Conservation (phyloP, 495 filamentous ascomycete species). For the Tuber magnatum region DNA sequence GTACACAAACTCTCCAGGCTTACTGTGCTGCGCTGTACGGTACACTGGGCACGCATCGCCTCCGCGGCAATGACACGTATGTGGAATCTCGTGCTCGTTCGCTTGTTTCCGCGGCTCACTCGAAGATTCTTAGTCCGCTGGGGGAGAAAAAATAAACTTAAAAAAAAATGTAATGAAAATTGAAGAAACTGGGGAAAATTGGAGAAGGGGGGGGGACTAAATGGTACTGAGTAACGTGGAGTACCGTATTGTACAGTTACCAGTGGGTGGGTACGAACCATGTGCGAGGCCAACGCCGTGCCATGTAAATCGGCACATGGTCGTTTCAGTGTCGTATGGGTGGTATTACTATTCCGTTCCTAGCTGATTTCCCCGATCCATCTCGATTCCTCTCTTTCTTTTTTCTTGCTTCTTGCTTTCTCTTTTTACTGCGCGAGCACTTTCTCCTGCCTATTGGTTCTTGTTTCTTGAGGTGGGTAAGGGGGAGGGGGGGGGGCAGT, state of each 20-base stretch:
- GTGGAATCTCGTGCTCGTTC: neutral
- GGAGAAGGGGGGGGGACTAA: neutral
- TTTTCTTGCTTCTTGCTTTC: neutral
- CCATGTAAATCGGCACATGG: neutral
- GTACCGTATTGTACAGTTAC: neutral
- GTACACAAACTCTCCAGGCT: neutral
- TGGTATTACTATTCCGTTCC: neutral
- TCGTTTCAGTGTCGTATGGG: neutral
- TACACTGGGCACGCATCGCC: neutral
- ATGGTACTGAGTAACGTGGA: neutral
- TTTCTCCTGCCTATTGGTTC: neutral
- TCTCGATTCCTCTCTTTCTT: neutral
- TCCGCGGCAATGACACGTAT: neutral
- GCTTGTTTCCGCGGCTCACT: neutral
- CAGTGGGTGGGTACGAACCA: neutral
- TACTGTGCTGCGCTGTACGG: neutral
- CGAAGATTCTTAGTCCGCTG: neutral
- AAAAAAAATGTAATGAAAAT: neutral
- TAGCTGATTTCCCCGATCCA: neutral
- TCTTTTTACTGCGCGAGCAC: no score
- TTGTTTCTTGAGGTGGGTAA: neutral
- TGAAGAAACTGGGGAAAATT: neutral
- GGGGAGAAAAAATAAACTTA: no score
- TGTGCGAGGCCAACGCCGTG: neutral
- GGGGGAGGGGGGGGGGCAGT: neutral